Percentiles rank a stretch among this genome's conserved stretches.
Conservation (phyloP, 2,329 filamentous ascomycete genomes). For the Diaporthe caulivora region DNA sequence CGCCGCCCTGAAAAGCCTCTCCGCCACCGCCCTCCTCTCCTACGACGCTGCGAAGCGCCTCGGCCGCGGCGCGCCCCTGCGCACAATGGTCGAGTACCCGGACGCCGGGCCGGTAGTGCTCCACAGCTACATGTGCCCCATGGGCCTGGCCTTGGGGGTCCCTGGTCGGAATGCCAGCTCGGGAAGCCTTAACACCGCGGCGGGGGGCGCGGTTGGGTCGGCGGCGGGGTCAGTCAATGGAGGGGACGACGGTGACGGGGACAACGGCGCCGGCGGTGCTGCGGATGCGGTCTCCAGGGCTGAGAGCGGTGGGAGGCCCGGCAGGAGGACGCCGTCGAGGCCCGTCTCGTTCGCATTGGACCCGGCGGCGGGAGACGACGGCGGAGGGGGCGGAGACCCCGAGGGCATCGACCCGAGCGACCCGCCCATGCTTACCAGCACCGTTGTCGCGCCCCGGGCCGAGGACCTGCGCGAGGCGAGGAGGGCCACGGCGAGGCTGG, state of each 20-base stretch:
- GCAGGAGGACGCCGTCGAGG: slow-evolving; percentile 23
- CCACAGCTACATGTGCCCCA: slow-evolving; percentile 40
- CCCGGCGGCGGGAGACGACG: background rate
- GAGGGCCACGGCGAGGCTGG: slow-evolving; percentile 64
- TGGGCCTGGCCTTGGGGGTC: slow-evolving; percentile 34
- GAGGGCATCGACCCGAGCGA: slow-evolving; percentile 44
- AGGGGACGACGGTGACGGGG: background rate
- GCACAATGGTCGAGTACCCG: slow-evolving; percentile 70
- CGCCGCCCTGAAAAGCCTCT: slow-evolving; percentile 64
- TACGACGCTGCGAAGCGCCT: slow-evolving; percentile 66
- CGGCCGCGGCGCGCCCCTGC: slow-evolving; percentile 64
- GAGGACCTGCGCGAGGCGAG: slow-evolving; percentile 64
- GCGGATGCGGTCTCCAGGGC: background rate
- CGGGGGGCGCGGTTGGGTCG: background rate
- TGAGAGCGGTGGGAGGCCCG: background rate
- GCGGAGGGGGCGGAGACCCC: slow-evolving; percentile 39
- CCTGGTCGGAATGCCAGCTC: slow-evolving; percentile 18
- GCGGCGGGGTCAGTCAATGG: background rate
- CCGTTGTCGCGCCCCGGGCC: slow-evolving; percentile 64
- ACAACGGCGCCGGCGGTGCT: background rate
- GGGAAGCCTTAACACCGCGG: slow-evolving; percentile 27
- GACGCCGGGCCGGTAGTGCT: slow-evolving; percentile 57
- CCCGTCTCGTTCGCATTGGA: slow-evolving; percentile 1
- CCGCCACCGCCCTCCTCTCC: slow-evolving; percentile 64
- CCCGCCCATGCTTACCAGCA: slow-evolving; percentile 65